Base-by-base conservation (phyloP, 1,284 basidiomycete species). In the Leccinum solheimii region DNA sequence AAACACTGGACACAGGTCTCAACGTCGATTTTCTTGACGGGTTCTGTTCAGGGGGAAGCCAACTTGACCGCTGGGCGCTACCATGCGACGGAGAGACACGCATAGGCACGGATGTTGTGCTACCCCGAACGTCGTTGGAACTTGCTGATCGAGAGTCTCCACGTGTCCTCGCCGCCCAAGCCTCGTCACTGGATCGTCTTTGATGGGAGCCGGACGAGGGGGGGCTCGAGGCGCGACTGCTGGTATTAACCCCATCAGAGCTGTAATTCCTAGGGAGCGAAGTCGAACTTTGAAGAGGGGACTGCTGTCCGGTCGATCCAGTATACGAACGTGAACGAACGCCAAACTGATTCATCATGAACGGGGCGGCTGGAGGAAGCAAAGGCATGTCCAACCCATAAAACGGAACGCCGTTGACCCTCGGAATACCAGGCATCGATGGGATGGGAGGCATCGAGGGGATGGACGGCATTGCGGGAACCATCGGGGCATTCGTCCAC, bases 301-400 rank as follows among this genome's bases (percentile, higher is more conserved):
- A 67, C 1, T 61, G 61, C 11, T 72, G 74, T 30, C 67, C 72
- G 19, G 62, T 38, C 10, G 58, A 66, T 13, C 64, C 69, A 23
- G 56, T 64, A 40, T 62, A 67, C 53, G 67, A 68, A 32, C 66
- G 66, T 32, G 66, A 62, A 38, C 71, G 75, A 27, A 53, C 23
- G n/a, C 77, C 76, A 48, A 75, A 78, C 56, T 85, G 80, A 64
- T 84, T 83, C 76, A 86, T 80, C 86, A 91, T 90, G 74, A 91
- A 91, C 14, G 89, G 88, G 30, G 88, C 83, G 1, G 84, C 80
- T 1, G 88, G 89, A n/a, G 88, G 89, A 38, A 91, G 78, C 11
- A 91, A 77, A 11, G 88, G 87, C 81, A 84, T 83, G 55, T 85
- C 82, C 72, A 80, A 72, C 65, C 73, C 74, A 60, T 75, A 78